phyloP scores from a whole-genome alignment of 2,329 filamentous ascomycete genomes.

The Periglandula ipomoeae region DNA sequence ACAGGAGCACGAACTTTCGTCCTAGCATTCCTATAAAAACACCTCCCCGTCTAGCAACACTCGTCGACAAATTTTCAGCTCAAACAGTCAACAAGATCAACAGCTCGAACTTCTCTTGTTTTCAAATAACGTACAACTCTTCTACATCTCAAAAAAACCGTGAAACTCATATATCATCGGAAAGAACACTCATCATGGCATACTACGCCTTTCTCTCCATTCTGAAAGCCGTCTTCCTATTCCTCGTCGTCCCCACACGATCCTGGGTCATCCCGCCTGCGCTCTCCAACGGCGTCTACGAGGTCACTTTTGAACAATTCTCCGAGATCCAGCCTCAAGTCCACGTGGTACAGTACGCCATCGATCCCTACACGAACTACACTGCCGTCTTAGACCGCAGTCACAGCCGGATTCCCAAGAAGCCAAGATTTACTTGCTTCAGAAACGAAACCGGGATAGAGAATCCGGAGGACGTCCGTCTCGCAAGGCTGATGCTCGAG shows the following conservation, averaged over 20 bases:
- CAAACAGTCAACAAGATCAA: no score
- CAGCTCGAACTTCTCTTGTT: no score
- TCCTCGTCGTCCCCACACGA: neutral
- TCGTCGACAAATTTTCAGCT: no score
- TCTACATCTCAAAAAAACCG: no score
- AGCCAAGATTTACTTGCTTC: neutral
- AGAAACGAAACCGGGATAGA: no score
- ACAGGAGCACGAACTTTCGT: no score
- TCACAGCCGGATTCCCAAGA: neutral
- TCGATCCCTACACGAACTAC: neutral
- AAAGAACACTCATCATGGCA: neutral
- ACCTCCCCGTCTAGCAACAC: no score
- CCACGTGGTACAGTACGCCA: neutral
- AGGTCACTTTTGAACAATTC: neutral
- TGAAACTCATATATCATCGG: neutral
- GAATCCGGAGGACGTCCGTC: neutral
- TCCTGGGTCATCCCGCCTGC: neutral
- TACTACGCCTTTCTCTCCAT: neutral
- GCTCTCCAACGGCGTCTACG: conserved; percentile 1
- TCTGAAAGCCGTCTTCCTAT: neutral
- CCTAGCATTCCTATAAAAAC: no score
- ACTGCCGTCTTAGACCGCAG: neutral
- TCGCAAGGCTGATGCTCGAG: conserved; percentile 6
- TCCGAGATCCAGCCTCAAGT: neutral
- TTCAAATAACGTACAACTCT: no score